These are phyloP conservation scores for Mycena olivaceomarginata DNA, from an alignment of 768 basidiomycete genomes.

Conservation along the genomic window DNA sequence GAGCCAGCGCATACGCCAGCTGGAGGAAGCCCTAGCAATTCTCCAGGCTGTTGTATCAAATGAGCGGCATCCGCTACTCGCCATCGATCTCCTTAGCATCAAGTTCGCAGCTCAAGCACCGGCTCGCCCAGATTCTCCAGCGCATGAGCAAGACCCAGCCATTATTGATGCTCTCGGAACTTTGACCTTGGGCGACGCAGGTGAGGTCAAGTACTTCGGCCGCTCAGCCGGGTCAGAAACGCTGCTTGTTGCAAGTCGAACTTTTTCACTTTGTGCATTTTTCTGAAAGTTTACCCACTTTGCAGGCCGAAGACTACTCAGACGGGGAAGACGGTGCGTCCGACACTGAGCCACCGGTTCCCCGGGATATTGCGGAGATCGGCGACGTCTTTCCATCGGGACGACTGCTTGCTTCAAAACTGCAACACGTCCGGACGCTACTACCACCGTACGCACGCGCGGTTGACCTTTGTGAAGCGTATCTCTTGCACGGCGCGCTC, in stretches of 20 bases:
- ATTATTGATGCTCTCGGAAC: slow-evolving; percentile 78
- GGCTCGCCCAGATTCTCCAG: slow-evolving; percentile 45
- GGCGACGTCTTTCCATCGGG: slow-evolving; percentile 63
- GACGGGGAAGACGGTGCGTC: slow-evolving; percentile 42
- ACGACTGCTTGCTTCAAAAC: slow-evolving; percentile 51
- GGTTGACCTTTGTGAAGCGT: slow-evolving; percentile 60
- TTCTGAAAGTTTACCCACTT: neutral
- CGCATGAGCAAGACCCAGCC: slow-evolving; percentile 57
- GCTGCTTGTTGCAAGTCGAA: slow-evolving; percentile 38
- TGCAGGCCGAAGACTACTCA: slow-evolving; percentile 47
- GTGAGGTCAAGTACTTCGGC: slow-evolving; percentile 79
- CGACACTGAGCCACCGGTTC: slow-evolving; percentile 38
- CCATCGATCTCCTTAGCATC: slow-evolving; percentile 71
- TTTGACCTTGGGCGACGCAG: slow-evolving; percentile 75
- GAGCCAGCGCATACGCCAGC: slow-evolving; percentile 80
- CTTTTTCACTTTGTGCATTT: too few relatives aligned
- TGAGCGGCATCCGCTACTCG: slow-evolving; percentile 76
- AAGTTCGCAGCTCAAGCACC: slow-evolving; percentile 76
- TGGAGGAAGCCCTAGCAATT: slow-evolving; percentile 81
- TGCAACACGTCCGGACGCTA: slow-evolving; percentile 60
- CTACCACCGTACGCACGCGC: slow-evolving; percentile 69
- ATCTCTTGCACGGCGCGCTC: slow-evolving; percentile 66
- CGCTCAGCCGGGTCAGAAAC: slow-evolving; percentile 80
- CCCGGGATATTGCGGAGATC: slow-evolving; percentile 59
- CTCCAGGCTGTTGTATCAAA: slow-evolving; percentile 75